A percentile compares a stretch with the other conserved stretches of the same genome.
Evolutionary conservation across 2,329 filamentous ascomycete species (phyloP).

Genomic region (Alternaria arborescens): DNA sequence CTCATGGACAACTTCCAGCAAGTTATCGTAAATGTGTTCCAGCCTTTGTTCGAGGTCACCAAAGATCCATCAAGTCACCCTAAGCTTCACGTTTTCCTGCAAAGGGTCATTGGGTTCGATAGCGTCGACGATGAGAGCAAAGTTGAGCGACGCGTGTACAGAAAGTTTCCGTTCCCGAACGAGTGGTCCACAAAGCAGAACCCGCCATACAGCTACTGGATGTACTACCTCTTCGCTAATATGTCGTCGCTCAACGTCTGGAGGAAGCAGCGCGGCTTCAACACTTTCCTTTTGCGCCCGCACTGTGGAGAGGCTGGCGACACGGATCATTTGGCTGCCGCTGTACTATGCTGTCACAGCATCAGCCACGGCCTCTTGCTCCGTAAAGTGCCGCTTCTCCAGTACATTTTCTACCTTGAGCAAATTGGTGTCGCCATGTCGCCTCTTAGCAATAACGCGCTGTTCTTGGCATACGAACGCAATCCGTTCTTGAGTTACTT

Average conservation of each 20-base stretch:
- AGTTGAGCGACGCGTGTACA: conserved; percentile 89
- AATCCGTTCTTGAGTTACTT: conserved; percentile 98
- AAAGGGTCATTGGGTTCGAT: conserved; percentile 95
- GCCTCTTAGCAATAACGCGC: conserved; percentile 95
- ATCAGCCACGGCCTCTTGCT: conserved; percentile 94
- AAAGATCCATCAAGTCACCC: conserved; percentile 85
- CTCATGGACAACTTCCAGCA: conserved; percentile 91
- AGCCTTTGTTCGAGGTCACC: conserved; percentile 93
- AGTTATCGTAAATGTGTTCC: conserved; percentile 89
- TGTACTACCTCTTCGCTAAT: conserved; percentile 96
- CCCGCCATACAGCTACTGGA: conserved; percentile 98
- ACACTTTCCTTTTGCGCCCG: conserved; percentile 89
- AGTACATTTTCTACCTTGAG: conserved; percentile 97
- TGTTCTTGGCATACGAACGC: conserved; percentile 95
- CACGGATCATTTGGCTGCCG: conserved; percentile 92
- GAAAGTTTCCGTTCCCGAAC: conserved; percentile 90
- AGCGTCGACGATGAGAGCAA: conserved; percentile 99
- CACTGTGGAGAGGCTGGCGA: conserved; percentile 98
- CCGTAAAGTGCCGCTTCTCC: conserved; percentile 90
- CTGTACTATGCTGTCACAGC: conserved; percentile 90
- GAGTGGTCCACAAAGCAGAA: conserved; percentile 94
- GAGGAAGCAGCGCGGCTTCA: conserved; percentile 91
- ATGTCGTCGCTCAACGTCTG: conserved; percentile 91
- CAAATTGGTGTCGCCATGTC: conserved; percentile 99
- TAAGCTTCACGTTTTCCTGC: conserved; percentile 92